Percentiles rank a stretch among this genome's conserved stretches.
Evolutionary conservation across 164 flowering plant species (phyloP).

Genomic region (Tetracentron sinense): DNA sequence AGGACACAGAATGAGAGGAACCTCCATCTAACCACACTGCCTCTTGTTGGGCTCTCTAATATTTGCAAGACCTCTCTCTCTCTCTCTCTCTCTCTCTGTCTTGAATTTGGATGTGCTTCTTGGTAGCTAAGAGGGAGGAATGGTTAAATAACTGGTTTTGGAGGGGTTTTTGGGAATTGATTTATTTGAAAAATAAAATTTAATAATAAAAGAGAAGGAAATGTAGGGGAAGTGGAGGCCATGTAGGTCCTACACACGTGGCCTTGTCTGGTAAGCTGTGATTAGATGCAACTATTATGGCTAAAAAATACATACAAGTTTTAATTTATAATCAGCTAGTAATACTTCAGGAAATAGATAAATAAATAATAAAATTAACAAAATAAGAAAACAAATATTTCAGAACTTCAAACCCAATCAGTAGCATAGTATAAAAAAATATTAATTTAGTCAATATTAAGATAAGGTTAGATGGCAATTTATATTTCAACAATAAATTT

Average conservation of each 20-base stretch:
- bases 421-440: constrained; percentile 1
- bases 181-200: constrained; percentile 17
- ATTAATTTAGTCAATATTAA: not conserved
- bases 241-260: constrained; percentile 52
- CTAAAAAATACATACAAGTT: too few relatives aligned
- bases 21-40: constrained; percentile 16
- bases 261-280: constrained; percentile 40
- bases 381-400: not conserved
- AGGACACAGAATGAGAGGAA: constrained; percentile 18
- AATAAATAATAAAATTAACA: not conserved
- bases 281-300: constrained; percentile 26
- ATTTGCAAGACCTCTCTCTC: constrained; percentile 13
- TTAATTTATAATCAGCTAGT: not conserved
- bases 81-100: not conserved
- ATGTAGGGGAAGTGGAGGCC: constrained; percentile 38
- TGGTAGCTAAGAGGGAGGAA: constrained; percentile 20
- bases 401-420: constrained; percentile 10
- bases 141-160: constrained; percentile 35
- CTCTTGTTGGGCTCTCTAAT: constrained; percentile 9
- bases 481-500: constrained; percentile 18
- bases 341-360: not conserved
- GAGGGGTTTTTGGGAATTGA: constrained; percentile 31
- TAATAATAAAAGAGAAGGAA: constrained; percentile 21
- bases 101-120: constrained; percentile 22
- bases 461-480: constrained; percentile 15